A percentile compares a stretch with the other conserved stretches of the same genome.
Conservation (phyloP, 768 basidiomycete genomes). For the Naganishia antarctica region DNA sequence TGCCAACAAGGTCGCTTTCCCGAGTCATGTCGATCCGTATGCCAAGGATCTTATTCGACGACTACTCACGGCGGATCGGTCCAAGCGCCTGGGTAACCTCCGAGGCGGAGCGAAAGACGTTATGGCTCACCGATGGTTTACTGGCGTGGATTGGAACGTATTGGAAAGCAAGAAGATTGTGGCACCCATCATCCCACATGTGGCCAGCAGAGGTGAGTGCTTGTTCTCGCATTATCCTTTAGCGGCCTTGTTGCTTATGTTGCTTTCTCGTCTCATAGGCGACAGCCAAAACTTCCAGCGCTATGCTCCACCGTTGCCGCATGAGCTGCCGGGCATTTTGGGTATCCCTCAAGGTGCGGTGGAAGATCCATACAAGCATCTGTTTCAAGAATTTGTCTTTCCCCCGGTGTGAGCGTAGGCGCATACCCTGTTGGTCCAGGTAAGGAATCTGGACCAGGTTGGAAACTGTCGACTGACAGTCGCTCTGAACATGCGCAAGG, state of each 20-base stretch:
- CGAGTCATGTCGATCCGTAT: conserved; percentile 78
- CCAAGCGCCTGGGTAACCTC: conserved; percentile 86
- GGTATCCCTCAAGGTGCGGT: conserved; percentile 38
- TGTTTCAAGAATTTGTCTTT: conserved; percentile 42
- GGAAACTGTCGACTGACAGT: too few relatives aligned
- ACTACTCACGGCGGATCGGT: conserved; percentile 86
- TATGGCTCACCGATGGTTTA: conserved; percentile 85
- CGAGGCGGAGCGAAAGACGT: conserved; percentile 87
- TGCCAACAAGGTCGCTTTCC: conserved; percentile 80
- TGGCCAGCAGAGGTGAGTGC: conserved; percentile 41
- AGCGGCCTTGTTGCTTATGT: too few relatives aligned
- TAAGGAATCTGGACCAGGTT: too few relatives aligned
- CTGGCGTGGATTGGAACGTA: conserved; percentile 48
- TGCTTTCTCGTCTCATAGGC: conserved; percentile 27
- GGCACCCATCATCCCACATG: conserved; percentile 47
- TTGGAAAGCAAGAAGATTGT: conserved; percentile 48
- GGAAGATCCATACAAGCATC: conserved; percentile 38
- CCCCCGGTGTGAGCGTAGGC: conserved; percentile 9
- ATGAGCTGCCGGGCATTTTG: conserved; percentile 48
- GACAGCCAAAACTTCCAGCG: conserved; percentile 49
- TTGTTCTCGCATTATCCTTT: background rate
- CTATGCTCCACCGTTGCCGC: conserved; percentile 45
- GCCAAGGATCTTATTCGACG: conserved; percentile 82
- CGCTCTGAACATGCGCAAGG: too few relatives aligned
- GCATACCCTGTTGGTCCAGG: too few relatives aligned